Conservation (phyloP, 306 rosid species). For the Quercus ilex region DNA sequence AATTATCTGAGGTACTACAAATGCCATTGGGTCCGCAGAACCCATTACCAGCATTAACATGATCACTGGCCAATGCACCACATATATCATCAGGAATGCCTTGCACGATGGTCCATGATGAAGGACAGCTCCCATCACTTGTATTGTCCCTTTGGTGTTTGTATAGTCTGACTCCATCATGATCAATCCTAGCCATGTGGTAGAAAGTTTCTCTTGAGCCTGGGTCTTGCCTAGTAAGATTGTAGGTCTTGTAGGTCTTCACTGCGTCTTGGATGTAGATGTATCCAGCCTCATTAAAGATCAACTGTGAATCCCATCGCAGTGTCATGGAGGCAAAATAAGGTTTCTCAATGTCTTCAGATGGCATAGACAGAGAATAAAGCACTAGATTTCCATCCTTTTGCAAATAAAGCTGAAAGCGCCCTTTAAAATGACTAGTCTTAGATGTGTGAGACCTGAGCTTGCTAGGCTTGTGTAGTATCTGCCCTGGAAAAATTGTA, state of each 20-base stretch:
- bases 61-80: too few relatives aligned
- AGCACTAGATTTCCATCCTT: constrained; percentile 14
- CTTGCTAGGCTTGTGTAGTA: neutral
- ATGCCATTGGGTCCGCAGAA: constrained; percentile 10
- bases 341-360: neutral
- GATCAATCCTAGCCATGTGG: constrained; percentile 28
- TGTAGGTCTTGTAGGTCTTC: too few relatives aligned
- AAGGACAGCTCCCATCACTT: neutral
- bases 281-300: constrained; percentile 23
- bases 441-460: constrained; percentile 10
- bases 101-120: constrained; percentile 2
- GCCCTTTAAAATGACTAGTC: constrained; percentile 14
- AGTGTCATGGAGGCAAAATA: constrained; percentile 11
- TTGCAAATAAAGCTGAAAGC: constrained; percentile 19
- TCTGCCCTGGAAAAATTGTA: constrained; percentile 1
- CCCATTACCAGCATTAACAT: neutral
- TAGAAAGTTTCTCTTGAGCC: neutral
- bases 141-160: neutral
- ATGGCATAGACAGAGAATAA: neutral
- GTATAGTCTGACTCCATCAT: constrained; percentile 17
- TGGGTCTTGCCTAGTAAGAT: neutral
- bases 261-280: constrained; percentile 5
- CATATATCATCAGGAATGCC: constrained; percentile 26
- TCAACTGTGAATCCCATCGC: neutral
- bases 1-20: neutral